Evolutionary conservation across 2,329 filamentous ascomycete genomes (phyloP), one percentile per base, ranked within the genome.

Genomic region (Fusarium decemcellulare): DNA sequence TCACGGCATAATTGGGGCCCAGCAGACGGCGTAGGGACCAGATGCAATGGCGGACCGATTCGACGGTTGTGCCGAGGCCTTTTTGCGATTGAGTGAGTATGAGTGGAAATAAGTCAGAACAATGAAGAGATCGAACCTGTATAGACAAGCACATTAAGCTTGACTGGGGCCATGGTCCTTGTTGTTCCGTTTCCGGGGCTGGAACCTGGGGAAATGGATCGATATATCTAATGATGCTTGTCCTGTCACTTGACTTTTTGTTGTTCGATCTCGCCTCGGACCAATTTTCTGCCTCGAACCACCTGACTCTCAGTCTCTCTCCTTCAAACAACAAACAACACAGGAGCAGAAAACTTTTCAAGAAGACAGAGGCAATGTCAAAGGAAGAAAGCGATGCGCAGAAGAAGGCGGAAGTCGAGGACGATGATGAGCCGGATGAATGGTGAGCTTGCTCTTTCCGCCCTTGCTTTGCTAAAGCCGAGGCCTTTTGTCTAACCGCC

Each of bases 91-190:
- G 59, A 67, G 14, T 57, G 37, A 70, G 67, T 7, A 55, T 44
- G 37, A 16, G 46, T 11, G 29, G 30, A 40, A 29, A 18, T 3
- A 10, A 10, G 3, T 9, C 6, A n/a, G 29, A 36, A 39, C 29
- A 34, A 15, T 12, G 23, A 47, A 18, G 48, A n/a, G 15, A 8
- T 43, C 53, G 76, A 84, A 95, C 93, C 94, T 73, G 94, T 92
- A 77, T 98, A 98, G 55, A 99, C 93, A 71, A 98, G 87, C 60
- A 99, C 91, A 78, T 99, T 98, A 83, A 98, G 87, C 77, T 90
- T 91, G 76, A 88, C 89, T 30, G 86, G 82, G 9, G 89, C 83
- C 90, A 95, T 93, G 70, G 58, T 74, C 59, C 12, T 51, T 53
- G 30, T 53, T 54, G 36, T 54, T 54, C 16, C 39, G 44, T 10